Conservation (phyloP, 176 grass and related monocot genomes). For the Oryza officinalis region DNA sequence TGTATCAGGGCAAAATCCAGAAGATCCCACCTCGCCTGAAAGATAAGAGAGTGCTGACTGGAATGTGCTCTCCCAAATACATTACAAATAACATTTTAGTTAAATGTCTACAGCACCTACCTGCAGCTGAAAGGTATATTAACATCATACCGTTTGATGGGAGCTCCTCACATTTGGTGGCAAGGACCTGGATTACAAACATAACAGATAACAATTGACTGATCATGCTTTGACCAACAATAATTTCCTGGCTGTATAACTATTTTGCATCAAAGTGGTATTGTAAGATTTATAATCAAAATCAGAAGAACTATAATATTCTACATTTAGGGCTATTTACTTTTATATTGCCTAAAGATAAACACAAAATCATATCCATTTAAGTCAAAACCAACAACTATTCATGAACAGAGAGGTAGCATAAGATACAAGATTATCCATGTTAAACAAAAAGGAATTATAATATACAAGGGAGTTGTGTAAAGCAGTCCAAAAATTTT, state of each 20-base stretch:
- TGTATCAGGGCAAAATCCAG: slow-evolving; percentile 53
- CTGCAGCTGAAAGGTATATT: slow-evolving; percentile 91
- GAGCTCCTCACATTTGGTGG: slow-evolving; percentile 93
- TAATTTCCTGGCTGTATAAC: neutral
- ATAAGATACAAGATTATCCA: neutral
- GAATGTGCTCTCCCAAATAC: neutral
- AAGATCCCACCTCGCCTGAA: slow-evolving; percentile 54
- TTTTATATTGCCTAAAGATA: neutral
- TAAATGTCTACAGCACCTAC: slow-evolving; percentile 42
- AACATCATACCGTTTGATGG: slow-evolving; percentile 74
- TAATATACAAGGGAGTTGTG: neutral
- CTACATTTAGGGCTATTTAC: neutral
- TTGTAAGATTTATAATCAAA: neutral
- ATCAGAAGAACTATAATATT: neutral
- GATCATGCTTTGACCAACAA: neutral
- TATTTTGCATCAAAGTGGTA: neutral
- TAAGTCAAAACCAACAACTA: neutral
- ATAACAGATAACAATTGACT: neutral
- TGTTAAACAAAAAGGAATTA: too few species aligned
- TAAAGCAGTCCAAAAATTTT: neutral
- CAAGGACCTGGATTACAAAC: slow-evolving; percentile 62
- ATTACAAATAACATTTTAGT: slow-evolving; percentile 19
- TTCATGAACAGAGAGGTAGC: neutral
- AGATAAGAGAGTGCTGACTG: slow-evolving; percentile 31
- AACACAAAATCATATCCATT: neutral